Conservation (phyloP, 306 rosid species). For the Geum urbanum region DNA sequence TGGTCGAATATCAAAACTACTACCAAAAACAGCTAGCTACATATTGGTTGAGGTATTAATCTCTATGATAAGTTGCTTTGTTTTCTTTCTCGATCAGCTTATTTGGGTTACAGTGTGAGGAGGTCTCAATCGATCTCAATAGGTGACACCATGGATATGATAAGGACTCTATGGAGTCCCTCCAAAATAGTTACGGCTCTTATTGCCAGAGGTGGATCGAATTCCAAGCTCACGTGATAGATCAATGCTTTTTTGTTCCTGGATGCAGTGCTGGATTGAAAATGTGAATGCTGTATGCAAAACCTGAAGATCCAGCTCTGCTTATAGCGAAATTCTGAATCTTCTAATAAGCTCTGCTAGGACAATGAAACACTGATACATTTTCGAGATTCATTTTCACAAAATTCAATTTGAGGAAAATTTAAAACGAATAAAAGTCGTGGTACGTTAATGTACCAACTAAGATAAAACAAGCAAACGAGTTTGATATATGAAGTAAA, state of each 20-base stretch:
- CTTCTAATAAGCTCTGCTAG: too few relatives aligned
- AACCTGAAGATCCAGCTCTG: neutral
- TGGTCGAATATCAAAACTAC: neutral
- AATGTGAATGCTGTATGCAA: neutral
- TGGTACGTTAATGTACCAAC: too few relatives aligned
- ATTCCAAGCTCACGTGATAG: slow-evolving; percentile 11
- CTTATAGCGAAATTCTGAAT: neutral
- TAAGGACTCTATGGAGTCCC: neutral
- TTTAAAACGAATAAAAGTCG: too few relatives aligned
- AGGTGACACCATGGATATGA: neutral
- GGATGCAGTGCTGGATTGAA: neutral
- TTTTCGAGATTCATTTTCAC: too few relatives aligned
- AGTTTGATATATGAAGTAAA: too few relatives aligned
- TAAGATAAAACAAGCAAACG: too few relatives aligned
- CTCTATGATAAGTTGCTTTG: neutral
- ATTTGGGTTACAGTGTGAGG: neutral
- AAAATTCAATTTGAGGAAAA: too few relatives aligned
- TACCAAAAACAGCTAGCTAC: neutral
- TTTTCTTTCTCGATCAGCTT: neutral
- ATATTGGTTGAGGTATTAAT: too few relatives aligned
- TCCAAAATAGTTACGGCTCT: neutral
- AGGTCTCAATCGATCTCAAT: neutral
- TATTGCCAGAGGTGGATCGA: slow-evolving; percentile 6
- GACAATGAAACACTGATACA: too few relatives aligned
- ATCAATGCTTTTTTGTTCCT: neutral